A percentile compares a stretch with the other conserved stretches of the same genome.
Conservation (phyloP, 768 basidiomycete species). For the Amanita thiersii region DNA sequence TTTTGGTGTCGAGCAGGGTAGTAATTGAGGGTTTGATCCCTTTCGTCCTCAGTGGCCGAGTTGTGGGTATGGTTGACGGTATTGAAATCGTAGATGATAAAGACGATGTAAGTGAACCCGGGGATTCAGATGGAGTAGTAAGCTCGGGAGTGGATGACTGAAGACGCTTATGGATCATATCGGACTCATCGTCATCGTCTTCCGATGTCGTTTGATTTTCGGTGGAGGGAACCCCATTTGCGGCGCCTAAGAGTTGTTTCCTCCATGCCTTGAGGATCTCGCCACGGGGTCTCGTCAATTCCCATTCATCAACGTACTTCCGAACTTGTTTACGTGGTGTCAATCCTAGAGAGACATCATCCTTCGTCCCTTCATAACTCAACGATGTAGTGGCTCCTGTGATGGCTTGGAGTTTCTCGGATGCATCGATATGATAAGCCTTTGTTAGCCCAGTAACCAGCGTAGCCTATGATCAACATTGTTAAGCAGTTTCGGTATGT, state of each 20-base stretch:
- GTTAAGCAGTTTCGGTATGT: not conserved
- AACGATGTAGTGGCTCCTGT: slow-evolving; percentile 44
- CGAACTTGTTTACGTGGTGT: slow-evolving; percentile 74
- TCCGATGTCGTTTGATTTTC: slow-evolving; percentile 10
- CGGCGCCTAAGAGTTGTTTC: not conserved
- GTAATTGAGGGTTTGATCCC: not conserved
- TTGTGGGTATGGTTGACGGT: slow-evolving; percentile 6
- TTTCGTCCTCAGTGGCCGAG: not conserved
- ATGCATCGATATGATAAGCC: slow-evolving; percentile 33
- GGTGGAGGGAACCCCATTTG: slow-evolving; percentile 4
- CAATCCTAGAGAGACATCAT: slow-evolving; percentile 60
- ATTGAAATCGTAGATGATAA: slow-evolving; percentile 23
- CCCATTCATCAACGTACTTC: slow-evolving; percentile 67
- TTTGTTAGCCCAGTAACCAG: slow-evolving; percentile 36
- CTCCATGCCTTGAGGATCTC: slow-evolving; percentile 47
- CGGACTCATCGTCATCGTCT: slow-evolving; percentile 19
- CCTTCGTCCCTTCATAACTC: slow-evolving; percentile 47
- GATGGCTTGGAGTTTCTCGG: slow-evolving; percentile 36
- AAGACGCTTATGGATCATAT: slow-evolving; percentile 4
- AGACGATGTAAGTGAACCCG: slow-evolving; percentile 33
- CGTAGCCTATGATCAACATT: slow-evolving; percentile 5
- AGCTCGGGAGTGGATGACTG: slow-evolving; percentile 6
- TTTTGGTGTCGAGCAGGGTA: slow-evolving; percentile 2
- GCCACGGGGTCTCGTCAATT: slow-evolving; percentile 57
- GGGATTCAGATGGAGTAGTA: slow-evolving; percentile 17